Conservation (phyloP, 2,329 filamentous ascomycete genomes). For the Purpureocillium lavendulum region DNA sequence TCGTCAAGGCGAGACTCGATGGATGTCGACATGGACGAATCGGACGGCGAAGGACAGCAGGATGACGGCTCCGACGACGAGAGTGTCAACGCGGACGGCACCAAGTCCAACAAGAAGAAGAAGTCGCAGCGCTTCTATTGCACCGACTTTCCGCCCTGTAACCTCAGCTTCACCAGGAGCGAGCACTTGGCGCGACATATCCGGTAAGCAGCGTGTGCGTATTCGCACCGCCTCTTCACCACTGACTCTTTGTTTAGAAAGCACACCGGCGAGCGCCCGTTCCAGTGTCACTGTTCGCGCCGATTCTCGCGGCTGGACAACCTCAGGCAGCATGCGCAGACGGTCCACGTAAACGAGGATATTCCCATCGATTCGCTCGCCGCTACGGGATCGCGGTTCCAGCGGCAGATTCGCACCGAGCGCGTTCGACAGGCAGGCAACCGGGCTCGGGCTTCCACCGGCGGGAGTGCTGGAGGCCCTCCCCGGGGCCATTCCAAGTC, state of each 20-base stretch:
- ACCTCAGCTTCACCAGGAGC: conserved; percentile 88
- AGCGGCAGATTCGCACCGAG: conserved; percentile 84
- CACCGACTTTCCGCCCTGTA: conserved; percentile 89
- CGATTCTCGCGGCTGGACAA: conserved; percentile 94
- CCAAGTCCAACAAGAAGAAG: conserved; percentile 83
- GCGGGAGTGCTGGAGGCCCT: conserved; percentile 62
- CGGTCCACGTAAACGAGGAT: conserved; percentile 94
- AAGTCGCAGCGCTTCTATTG: conserved; percentile 96
- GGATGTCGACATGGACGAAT: conserved; percentile 71
- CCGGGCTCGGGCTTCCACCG: conserved; percentile 69
- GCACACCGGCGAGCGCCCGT: conserved; percentile 94
- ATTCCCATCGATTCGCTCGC: conserved; percentile 91
- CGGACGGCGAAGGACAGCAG: conserved; percentile 51
- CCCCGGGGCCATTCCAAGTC: conserved; percentile 76
- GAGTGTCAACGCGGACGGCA: conserved; percentile 53
- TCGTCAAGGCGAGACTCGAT: conserved; percentile 43
- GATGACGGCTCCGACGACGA: conserved; percentile 56
- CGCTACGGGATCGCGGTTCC: conserved; percentile 84
- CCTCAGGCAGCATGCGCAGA: conserved; percentile 91
- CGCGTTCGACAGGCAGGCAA: conserved; percentile 65
- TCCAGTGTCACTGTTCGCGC: conserved; percentile 90
- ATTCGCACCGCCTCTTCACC: neutral
- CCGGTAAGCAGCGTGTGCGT: conserved; percentile 42
- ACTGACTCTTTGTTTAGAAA: conserved; percentile 48
- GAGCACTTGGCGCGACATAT: conserved; percentile 95